Evolutionary conservation across 208 protist genomes (phyloP), one percentile per base, ranked within the genome.

Genomic region (Trypanosoma caninum): DNA sequence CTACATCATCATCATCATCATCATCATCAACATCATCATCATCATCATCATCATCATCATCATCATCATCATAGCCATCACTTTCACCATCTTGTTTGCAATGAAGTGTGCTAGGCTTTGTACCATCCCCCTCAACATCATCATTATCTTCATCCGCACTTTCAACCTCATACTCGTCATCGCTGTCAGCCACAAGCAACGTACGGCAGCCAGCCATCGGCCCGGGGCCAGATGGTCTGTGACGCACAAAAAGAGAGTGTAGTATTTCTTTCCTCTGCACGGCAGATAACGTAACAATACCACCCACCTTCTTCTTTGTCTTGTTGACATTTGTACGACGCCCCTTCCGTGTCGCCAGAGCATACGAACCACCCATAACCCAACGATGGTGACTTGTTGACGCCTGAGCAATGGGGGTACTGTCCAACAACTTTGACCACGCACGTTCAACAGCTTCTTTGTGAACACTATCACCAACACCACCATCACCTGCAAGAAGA

Each of bases 301-400:
- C 18, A 23, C 10, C 30, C n/a, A 37, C 7, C 33, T 62, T 62
- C n/a, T 57, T 56, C 37, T 37, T 57, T 11, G 22, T 23, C n/a
- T 34, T 63, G 25, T 22, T 47, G 10, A 5, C 54, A 8, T 67
- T 55, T 16, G 56, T 37, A 11, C 84, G 80, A 6, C 84, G 74
- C n/a, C 80, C 78, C 0, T 51, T 33, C 2, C 84, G 74, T 0
- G 78, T 87, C 14, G 84, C 78, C 25, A 80, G 59, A 3, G 73
- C 84, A 52, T 87, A 91, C 45, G 78, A 74, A 22, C 84, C 84
- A 1, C 75, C 84, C 14, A 76, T 66, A 22, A 54, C 18, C 0
- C 41, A 23, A 40, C 42, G 41, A 23, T 4, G 38, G 14, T 13
- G 3, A 28, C 0, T 23, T n/a, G 33, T n/a, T 1, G 51, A 34